phyloP scores from a whole-genome alignment of 78 protist species.

The Tieghemostelium lacteum region DNA sequence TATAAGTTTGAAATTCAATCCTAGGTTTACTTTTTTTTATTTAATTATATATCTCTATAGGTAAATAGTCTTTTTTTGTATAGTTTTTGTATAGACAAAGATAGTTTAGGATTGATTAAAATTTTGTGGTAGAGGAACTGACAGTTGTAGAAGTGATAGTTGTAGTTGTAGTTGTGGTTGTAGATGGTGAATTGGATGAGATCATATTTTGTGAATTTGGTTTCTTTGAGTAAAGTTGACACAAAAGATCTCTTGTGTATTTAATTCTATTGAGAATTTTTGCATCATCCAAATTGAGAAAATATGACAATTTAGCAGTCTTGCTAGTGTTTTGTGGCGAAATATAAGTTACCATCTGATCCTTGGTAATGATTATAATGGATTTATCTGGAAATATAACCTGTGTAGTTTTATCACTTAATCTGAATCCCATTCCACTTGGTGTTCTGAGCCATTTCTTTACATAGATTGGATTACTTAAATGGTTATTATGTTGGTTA shows the following conservation, averaged over 20 bases:
- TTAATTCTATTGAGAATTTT: not conserved
- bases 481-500: not conserved
- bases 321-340: not conserved
- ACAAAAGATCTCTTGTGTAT: not conserved
- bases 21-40: too few relatives aligned
- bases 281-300: not conserved
- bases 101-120: not conserved
- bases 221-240: too few relatives aligned
- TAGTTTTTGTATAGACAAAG: not conserved
- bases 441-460: constrained; percentile 89
- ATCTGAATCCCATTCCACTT: constrained; percentile 89
- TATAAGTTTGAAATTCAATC: too few relatives aligned
- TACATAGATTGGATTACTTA: constrained; percentile 83
- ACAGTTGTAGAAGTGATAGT: not conserved
- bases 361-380: constrained; percentile 35
- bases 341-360: constrained; percentile 37
- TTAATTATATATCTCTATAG: too few relatives aligned
- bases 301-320: constrained; percentile 17
- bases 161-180: not conserved
- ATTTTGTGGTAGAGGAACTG: not conserved
- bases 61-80: too few relatives aligned
- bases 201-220: too few relatives aligned
- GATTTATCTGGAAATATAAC: constrained; percentile 62
- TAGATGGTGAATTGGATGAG: too few relatives aligned
- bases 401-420: constrained; percentile 85